phyloP scores from a whole-genome alignment of 2,329 filamentous ascomycete genomes.

The Diaporthe vaccinii region DNA sequence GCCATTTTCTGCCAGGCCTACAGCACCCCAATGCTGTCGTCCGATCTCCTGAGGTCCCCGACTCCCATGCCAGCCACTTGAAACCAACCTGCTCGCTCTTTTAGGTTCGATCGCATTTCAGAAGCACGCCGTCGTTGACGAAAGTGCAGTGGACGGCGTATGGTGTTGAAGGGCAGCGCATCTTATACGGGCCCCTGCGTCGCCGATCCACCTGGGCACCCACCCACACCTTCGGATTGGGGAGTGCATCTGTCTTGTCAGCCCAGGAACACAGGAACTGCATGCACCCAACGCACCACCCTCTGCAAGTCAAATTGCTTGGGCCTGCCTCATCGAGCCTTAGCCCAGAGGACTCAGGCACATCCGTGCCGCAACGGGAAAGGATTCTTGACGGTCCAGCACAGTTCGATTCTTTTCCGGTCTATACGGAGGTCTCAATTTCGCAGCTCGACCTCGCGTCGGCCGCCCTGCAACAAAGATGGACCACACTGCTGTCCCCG shows the following conservation, averaged over 20 bases:
- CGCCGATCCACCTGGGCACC: conserved; percentile 18
- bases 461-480: conserved; percentile 33
- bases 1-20: background rate
- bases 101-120: conserved; percentile 20
- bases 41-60: background rate
- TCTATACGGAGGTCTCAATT: conserved; percentile 14
- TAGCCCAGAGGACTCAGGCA: conserved; percentile 30
- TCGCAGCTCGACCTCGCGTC: conserved; percentile 24
- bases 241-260: conserved; percentile 24
- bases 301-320: conserved; percentile 23
- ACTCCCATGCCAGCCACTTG: conserved; percentile 20
- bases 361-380: conserved; percentile 23
- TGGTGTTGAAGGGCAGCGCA: conserved; percentile 2
- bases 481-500: conserved; percentile 36
- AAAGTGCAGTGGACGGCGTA: conserved; percentile 16
- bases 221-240: conserved; percentile 16
- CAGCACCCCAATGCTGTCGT: conserved; percentile 17
- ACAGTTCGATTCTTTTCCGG: conserved; percentile 1
- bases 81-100: conserved; percentile 15
- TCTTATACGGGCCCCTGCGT: conserved; percentile 26
- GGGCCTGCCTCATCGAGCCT: conserved; percentile 32
- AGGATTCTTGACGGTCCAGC: conserved; percentile 26
- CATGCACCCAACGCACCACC: conserved; percentile 19
- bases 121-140: conserved; percentile 1
- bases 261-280: conserved; percentile 26